A percentile compares a stretch with the other conserved stretches of the same genome.
phyloP scores from a whole-genome alignment of 345 rosid species.

The Sisymbrium irio region DNA sequence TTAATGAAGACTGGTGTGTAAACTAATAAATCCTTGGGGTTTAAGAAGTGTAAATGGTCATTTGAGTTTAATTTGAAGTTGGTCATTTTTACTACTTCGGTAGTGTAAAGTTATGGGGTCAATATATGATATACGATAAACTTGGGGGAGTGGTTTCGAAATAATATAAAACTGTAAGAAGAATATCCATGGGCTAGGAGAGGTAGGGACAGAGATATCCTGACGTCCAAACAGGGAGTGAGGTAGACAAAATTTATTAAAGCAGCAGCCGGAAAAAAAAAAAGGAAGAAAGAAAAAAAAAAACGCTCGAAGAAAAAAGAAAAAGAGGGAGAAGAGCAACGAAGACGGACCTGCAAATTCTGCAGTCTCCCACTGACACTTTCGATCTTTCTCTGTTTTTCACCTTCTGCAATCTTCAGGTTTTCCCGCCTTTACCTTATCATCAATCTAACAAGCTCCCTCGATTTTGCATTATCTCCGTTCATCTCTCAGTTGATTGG shows the following conservation, averaged over 20 bases:
- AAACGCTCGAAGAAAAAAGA: slow-evolving; percentile 22
- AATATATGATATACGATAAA: not conserved
- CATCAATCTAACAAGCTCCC: not conserved
- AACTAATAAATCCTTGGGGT: not conserved
- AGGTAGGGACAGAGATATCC: slow-evolving; percentile 5
- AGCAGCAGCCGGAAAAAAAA: slow-evolving; percentile 35
- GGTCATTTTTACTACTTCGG: not conserved
- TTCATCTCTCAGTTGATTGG: slow-evolving; percentile 16
- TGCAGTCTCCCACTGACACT: slow-evolving; percentile 36
- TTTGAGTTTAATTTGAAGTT: not conserved
- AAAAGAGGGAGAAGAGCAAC: slow-evolving; percentile 26
- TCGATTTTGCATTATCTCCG: slow-evolving; percentile 35
- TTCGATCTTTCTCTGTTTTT: slow-evolving; percentile 24
- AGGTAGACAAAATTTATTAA: slow-evolving; percentile 25
- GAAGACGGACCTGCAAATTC: slow-evolving; percentile 41
- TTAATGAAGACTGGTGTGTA: not conserved
- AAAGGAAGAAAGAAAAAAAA: not conserved
- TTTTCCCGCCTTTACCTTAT: not conserved
- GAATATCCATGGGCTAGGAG: slow-evolving; percentile 8
- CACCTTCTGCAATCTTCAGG: slow-evolving; percentile 27
- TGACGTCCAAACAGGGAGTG: slow-evolving; percentile 26
- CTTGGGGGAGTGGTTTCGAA: not conserved
- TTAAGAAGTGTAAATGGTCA: not conserved
- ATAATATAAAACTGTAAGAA: slow-evolving; percentile 9
- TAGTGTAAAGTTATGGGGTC: not conserved